Percentiles rank a stretch among this genome's conserved stretches.
phyloP scores from a whole-genome alignment of 805 yeast genomes.

The Kodamaea sagamina region DNA sequence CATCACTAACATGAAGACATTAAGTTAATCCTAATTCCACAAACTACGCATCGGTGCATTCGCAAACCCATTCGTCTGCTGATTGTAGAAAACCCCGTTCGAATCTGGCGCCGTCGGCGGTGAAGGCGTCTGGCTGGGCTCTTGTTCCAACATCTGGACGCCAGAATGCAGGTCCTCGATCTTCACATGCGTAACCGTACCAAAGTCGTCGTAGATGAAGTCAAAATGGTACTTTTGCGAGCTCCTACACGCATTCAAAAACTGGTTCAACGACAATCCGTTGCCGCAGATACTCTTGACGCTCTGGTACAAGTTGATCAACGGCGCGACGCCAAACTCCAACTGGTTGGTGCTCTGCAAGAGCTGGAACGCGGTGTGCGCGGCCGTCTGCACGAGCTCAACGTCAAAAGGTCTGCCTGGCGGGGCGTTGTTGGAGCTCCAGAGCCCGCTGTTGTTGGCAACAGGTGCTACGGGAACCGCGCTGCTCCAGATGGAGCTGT shows the following conservation, averaged over 20 bases:
- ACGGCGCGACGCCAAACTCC: conserved; percentile 39
- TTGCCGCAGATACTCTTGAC: conserved; percentile 31
- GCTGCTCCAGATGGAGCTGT: conserved; percentile 36
- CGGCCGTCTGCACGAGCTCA: conserved; percentile 44
- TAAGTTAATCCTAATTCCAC: conserved; percentile 2
- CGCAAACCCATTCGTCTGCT: neutral
- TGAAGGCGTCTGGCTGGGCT: neutral
- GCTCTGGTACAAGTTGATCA: conserved; percentile 33
- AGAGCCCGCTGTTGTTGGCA: neutral
- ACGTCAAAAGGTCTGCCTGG: conserved; percentile 19
- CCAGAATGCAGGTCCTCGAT: conserved; percentile 18
- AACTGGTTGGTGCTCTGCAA: conserved; percentile 39
- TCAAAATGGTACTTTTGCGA: conserved; percentile 40
- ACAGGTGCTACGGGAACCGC: conserved; percentile 7
- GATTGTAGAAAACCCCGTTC: neutral
- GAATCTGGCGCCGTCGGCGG: neutral
- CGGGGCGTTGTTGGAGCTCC: neutral
- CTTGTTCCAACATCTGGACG: neutral
- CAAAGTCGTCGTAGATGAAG: conserved; percentile 46
- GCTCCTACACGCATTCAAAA: conserved; percentile 28
- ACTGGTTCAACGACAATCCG: conserved; percentile 34
- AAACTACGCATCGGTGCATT: conserved; percentile 4
- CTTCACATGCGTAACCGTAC: conserved; percentile 46
- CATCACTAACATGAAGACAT: neutral
- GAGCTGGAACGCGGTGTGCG: conserved; percentile 40